These are phyloP conservation scores for Parachaetomium inaequale DNA, from an alignment of 495 filamentous ascomycete species.

Conservation along the genomic window DNA sequence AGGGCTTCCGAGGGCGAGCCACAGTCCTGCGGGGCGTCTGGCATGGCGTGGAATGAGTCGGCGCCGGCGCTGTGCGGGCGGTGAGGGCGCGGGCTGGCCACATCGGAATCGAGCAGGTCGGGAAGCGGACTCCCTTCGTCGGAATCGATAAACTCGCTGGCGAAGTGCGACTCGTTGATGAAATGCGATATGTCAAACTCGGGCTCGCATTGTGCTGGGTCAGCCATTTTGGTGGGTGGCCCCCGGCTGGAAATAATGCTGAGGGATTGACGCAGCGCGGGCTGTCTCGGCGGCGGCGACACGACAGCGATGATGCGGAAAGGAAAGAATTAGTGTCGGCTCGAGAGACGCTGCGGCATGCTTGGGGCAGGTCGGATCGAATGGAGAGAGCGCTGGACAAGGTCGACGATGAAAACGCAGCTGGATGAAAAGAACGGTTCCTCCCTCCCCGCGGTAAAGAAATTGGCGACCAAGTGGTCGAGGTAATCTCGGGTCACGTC, in stretches of 20 bases:
- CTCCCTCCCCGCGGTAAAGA: conserved; percentile 11
- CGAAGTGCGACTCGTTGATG: conserved; percentile 8
- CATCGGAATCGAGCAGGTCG: neutral
- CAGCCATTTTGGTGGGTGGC: conserved; percentile 11
- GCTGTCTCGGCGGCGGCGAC: neutral
- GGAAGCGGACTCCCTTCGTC: conserved; percentile 31
- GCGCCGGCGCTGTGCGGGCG: conserved; percentile 15
- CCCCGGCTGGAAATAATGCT: neutral
- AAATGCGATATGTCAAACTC: conserved; percentile 13
- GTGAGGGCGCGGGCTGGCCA: conserved; percentile 4
- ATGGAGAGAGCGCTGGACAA: neutral
- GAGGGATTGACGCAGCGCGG: conserved; percentile 1
- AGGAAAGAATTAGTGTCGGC: neutral
- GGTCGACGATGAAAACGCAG: neutral
- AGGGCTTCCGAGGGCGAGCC: conserved; percentile 29
- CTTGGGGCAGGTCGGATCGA: neutral
- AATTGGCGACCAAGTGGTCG: neutral
- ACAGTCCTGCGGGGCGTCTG: conserved; percentile 11
- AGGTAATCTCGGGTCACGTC: conserved; percentile 13
- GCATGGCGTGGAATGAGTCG: conserved; percentile 13
- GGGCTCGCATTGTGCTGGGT: conserved; percentile 34
- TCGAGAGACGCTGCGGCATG: neutral
- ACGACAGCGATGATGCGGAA: too few species aligned
- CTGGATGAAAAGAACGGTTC: neutral
- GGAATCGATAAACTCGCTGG: conserved; percentile 41